Conservation (phyloP, 2,329 filamentous ascomycete genomes). For the Sphaceloma murrayae region DNA sequence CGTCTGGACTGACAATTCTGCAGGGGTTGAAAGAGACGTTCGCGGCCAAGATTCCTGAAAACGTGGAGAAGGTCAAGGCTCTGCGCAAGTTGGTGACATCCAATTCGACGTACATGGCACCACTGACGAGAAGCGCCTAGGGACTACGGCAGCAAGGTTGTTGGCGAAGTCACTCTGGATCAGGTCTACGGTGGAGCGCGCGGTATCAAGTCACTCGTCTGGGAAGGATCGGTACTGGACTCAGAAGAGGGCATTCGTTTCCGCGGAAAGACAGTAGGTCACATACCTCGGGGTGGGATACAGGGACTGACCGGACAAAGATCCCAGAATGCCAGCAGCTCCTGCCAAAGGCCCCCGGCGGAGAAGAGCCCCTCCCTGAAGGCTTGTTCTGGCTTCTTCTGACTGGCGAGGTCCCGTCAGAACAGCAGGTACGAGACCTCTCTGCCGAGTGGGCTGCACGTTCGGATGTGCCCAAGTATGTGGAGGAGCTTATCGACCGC, state of each 20-base stretch:
- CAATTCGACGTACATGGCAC: no score
- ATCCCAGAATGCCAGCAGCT: conserved; percentile 98
- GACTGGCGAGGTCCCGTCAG: conserved; percentile 92
- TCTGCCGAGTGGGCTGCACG: conserved; percentile 98
- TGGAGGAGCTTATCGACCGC: conserved; percentile 99
- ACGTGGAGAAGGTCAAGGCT: conserved; percentile 99
- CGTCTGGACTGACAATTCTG: conserved; percentile 22
- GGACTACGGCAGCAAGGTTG: conserved; percentile 87
- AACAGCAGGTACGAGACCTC: conserved; percentile 96
- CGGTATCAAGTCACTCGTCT: conserved; percentile 97
- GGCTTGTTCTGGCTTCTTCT: conserved; percentile 99
- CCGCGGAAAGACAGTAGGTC: conserved; percentile 77
- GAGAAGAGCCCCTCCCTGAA: conserved; percentile 94
- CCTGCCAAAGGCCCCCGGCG: conserved; percentile 92
- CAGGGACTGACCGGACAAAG: conserved; percentile 28
- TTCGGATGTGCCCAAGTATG: conserved; percentile 92
- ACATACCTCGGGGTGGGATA: neutral
- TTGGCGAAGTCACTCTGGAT: conserved; percentile 97
- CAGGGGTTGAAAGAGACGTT: conserved; percentile 98
- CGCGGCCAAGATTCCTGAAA: conserved; percentile 85
- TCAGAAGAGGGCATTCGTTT: conserved; percentile 98
- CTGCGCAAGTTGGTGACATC: conserved; percentile 92
- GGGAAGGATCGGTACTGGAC: conserved; percentile 97
- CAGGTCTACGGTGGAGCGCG: conserved; percentile 99
- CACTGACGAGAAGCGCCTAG: conserved; percentile 46